A percentile compares a stretch with the other conserved stretches of the same genome.
phyloP scores from a whole-genome alignment of 2,329 filamentous ascomycete genomes.

The Thielaviopsis punctulata region DNA sequence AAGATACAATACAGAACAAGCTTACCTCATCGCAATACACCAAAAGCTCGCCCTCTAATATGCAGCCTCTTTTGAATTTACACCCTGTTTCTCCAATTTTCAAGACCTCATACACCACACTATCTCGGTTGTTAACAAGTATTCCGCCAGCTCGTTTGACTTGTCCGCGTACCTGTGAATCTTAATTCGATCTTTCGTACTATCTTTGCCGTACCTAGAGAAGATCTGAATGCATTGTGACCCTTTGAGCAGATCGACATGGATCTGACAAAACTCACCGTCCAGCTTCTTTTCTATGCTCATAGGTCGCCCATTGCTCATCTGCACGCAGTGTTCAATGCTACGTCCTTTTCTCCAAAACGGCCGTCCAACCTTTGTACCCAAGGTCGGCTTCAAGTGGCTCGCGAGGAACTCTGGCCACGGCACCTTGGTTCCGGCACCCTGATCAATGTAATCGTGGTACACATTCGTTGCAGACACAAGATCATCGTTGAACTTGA shows the following conservation, averaged over 20 bases:
- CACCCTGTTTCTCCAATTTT: conserved; percentile 41
- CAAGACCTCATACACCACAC: conserved; percentile 46
- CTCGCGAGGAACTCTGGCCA: conserved; percentile 15
- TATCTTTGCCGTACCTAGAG: conserved; percentile 84
- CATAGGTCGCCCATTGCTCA: conserved; percentile 40
- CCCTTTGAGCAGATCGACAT: conserved; percentile 48
- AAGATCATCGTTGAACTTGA: conserved; percentile 55
- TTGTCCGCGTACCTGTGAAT: conserved; percentile 34
- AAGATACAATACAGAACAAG: too few relatives aligned
- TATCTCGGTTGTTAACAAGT: conserved; percentile 11
- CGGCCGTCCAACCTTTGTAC: conserved; percentile 47
- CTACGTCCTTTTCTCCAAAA: conserved; percentile 49
- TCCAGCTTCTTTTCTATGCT: conserved; percentile 72
- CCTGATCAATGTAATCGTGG: conserved; percentile 18
- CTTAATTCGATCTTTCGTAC: conserved; percentile 49
- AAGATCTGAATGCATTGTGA: conserved; percentile 55
- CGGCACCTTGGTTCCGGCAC: background rate
- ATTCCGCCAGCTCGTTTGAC: background rate
- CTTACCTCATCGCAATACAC: conserved; percentile 51
- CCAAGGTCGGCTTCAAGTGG: conserved; percentile 34
- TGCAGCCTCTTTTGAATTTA: conserved; percentile 46
- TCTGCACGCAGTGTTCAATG: conserved; percentile 56
- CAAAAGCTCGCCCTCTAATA: conserved; percentile 69
- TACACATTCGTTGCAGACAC: conserved; percentile 39
- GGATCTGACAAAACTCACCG: conserved; percentile 80